phyloP scores from a whole-genome alignment of 225 moss, liverwort and hornwort genomes.

The Pseudoscleropodium purum region DNA sequence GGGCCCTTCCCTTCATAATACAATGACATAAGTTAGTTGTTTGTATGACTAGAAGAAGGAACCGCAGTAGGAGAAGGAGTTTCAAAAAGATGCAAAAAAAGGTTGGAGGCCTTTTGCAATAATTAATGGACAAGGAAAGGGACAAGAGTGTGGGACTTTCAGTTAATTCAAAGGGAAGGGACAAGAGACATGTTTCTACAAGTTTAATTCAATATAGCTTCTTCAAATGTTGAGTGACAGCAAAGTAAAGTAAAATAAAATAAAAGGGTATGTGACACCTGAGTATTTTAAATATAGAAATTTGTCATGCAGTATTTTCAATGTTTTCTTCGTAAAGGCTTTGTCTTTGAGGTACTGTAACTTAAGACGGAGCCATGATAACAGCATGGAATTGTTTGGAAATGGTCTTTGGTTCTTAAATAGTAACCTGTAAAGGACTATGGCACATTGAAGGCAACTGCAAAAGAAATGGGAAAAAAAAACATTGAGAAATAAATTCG shows the following conservation, averaged over 20 bases:
- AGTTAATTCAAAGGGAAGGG: not conserved
- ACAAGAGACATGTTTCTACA: not conserved
- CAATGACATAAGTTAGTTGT: no score
- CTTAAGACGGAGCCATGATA: no score
- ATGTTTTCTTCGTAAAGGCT: not conserved
- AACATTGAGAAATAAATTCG: not conserved
- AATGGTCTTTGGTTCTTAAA: not conserved
- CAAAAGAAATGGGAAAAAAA: not conserved
- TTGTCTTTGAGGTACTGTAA: not conserved
- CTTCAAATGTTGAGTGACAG: not conserved
- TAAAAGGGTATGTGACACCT: not conserved
- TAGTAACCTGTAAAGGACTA: accelerated
- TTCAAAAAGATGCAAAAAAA: not conserved
- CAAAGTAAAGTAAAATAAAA: not conserved
- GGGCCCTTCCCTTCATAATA: not conserved
- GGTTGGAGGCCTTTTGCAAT: not conserved
- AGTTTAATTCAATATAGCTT: no score
- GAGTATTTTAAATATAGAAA: not conserved
- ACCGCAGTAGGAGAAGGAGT: not conserved
- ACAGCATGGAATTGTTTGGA: not conserved
- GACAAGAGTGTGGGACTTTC: not conserved
- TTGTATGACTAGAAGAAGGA: not conserved
- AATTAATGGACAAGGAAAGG: not conserved
- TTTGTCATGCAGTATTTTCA: not conserved
- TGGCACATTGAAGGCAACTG: not conserved